Percentiles rank a stretch among this genome's conserved stretches.
Conservation (phyloP, 768 basidiomycete genomes). For the Boletus reticuloceps region DNA sequence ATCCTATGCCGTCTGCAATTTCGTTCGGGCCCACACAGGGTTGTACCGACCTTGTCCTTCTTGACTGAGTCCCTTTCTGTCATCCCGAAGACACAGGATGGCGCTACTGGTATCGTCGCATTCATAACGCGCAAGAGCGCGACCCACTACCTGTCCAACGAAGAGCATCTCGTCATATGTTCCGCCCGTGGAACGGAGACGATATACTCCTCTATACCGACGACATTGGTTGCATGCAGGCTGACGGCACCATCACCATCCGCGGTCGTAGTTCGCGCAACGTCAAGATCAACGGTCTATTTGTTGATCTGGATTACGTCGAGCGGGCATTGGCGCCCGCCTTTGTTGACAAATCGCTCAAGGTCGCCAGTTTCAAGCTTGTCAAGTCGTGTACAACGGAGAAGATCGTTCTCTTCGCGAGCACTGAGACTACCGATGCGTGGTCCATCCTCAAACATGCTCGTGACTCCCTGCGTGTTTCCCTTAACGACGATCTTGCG, state of each 20-base stretch:
- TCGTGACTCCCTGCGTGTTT: constrained; percentile 19
- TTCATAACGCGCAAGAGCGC: constrained; percentile 28
- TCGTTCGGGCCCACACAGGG: constrained; percentile 29
- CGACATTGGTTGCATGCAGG: constrained; percentile 27
- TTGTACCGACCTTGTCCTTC: constrained; percentile 27
- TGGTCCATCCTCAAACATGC: constrained; percentile 21
- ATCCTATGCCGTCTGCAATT: constrained; percentile 25
- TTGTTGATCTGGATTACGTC: constrained; percentile 28
- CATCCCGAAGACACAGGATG: constrained; percentile 18
- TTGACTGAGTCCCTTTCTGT: constrained; percentile 22
- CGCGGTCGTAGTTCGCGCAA: constrained; percentile 29
- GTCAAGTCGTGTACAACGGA: constrained; percentile 25
- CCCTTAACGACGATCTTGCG: constrained; percentile 17
- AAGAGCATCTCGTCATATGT: constrained; percentile 27
- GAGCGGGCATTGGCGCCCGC: constrained; percentile 25
- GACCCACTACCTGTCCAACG: constrained; percentile 28
- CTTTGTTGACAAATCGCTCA: constrained; percentile 18
- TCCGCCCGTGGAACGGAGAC: constrained; percentile 23
- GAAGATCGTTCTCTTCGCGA: constrained; percentile 27
- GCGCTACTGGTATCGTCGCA: constrained; percentile 27
- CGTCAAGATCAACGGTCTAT: constrained; percentile 30
- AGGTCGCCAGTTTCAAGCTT: constrained; percentile 26
- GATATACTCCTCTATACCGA: constrained; percentile 29
- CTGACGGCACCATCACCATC: constrained; percentile 27
- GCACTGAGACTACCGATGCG: constrained; percentile 15